Conservation (phyloP, 2,329 filamentous ascomycete genomes). For the Niveomyces coronatus region DNA sequence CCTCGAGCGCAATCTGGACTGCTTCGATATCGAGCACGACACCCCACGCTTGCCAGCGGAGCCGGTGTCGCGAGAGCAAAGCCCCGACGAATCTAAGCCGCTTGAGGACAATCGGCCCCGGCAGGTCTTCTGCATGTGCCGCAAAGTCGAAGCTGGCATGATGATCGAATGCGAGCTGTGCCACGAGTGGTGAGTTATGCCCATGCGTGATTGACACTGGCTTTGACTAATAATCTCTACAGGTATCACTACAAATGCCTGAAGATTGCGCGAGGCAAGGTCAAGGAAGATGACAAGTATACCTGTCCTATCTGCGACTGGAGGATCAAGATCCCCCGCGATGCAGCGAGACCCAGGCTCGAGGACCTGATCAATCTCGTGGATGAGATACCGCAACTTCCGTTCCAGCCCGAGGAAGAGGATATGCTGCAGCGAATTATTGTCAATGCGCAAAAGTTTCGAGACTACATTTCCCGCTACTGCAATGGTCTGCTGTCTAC, state of each 20-base stretch:
- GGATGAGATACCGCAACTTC: constrained; percentile 67
- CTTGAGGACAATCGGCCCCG: constrained; percentile 53
- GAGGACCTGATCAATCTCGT: constrained; percentile 81
- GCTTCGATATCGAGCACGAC: constrained; percentile 78
- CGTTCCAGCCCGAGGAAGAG: constrained; percentile 95
- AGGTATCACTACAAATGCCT: constrained; percentile 98
- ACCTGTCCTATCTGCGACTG: constrained; percentile 98
- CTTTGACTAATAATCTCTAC: constrained; percentile 11
- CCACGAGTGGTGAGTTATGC: constrained; percentile 82
- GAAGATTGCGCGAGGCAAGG: constrained; percentile 93
- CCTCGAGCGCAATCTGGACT: constrained; percentile 76
- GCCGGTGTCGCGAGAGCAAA: constrained; percentile 76
- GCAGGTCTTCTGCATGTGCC: constrained; percentile 96
- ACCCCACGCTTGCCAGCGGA: constrained; percentile 85
- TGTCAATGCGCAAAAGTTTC: constrained; percentile 72
- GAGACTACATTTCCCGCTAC: constrained; percentile 68
- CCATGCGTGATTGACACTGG: neutral
- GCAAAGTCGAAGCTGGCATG: constrained; percentile 87
- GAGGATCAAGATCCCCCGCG: constrained; percentile 90
- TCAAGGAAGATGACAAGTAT: constrained; percentile 97
- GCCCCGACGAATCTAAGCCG: constrained; percentile 39
- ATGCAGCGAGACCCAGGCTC: constrained; percentile 88
- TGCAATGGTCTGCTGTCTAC: constrained; percentile 75
- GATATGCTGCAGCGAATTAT: constrained; percentile 78
- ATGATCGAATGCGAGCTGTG: constrained; percentile 99